These are phyloP conservation scores for Ophiostoma tasmaniense DNA, from an alignment of 2,329 filamentous ascomycete species.

Conservation along the genomic window DNA sequence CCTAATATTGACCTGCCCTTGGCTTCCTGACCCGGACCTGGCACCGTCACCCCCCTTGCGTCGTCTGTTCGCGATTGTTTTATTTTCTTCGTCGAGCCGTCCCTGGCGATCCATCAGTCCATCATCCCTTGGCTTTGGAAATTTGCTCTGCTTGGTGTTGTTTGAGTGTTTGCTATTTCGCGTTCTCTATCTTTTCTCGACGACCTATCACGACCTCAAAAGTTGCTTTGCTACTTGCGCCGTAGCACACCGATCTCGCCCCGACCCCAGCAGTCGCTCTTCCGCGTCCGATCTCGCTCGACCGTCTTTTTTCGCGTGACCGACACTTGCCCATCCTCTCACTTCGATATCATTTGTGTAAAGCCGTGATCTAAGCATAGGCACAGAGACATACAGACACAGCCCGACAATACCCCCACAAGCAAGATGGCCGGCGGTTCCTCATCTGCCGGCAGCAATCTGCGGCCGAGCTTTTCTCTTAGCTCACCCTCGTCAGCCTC, in stretches of 20 bases:
- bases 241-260: not conserved
- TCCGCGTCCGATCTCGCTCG: not conserved
- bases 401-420: not conserved
- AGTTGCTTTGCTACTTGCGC: not conserved
- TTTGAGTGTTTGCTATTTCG: not conserved
- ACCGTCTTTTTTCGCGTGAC: not conserved
- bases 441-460: constrained; percentile 37
- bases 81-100: not conserved
- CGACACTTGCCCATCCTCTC: not conserved
- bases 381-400: not conserved
- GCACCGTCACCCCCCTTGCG: not conserved
- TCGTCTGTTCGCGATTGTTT: not conserved
- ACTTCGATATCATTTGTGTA: not conserved
- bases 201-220: not conserved
- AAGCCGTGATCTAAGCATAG: not conserved
- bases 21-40: not conserved
- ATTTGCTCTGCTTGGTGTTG: not conserved
- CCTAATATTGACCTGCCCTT: not conserved
- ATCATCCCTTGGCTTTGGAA: not conserved
- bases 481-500: constrained; percentile 8
- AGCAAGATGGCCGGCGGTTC: constrained; percentile 9
- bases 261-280: not conserved
- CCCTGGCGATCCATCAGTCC: not conserved
- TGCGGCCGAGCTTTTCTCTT: constrained; percentile 37
- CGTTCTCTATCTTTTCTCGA: not conserved